Conservation (phyloP, 75 land plant genomes). For the Pseudotsuga menziesii region DNA sequence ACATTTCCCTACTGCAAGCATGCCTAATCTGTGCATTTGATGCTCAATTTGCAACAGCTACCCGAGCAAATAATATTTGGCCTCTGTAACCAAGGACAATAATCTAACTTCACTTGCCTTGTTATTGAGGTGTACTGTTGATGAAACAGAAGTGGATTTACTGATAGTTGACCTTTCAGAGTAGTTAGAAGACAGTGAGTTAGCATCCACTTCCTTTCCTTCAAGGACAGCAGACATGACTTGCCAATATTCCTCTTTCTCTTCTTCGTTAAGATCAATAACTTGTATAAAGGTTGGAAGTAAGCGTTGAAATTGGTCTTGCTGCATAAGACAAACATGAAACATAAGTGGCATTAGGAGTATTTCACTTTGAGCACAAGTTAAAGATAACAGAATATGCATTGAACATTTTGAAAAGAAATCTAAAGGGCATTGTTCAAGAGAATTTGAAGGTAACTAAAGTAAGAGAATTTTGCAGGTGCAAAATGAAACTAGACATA, state of each 20-base stretch:
- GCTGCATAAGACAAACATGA: constrained; percentile 34
- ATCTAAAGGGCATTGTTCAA: too few relatives aligned
- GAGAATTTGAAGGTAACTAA: too few relatives aligned
- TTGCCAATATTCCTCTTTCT: constrained; percentile 72
- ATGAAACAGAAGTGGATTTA: constrained; percentile 6
- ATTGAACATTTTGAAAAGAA: too few relatives aligned
- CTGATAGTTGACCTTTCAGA: constrained; percentile 14
- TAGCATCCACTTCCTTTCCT: constrained; percentile 50
- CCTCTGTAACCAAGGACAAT: too few relatives aligned
- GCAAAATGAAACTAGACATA: too few relatives aligned
- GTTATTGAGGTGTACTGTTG: constrained; percentile 56
- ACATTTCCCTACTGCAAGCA: background rate
- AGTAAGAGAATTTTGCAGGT: too few relatives aligned
- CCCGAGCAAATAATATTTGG: background rate
- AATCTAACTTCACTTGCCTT: constrained; percentile 43
- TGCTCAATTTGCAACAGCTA: background rate
- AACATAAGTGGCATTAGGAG: background rate
- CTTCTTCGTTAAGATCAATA: constrained; percentile 66
- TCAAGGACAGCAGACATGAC: constrained; percentile 74
- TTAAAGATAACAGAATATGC: too few relatives aligned
- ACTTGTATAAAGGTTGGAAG: constrained; percentile 90
- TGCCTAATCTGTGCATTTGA: background rate
- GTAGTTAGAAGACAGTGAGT: constrained; percentile 9
- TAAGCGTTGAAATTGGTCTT: constrained; percentile 86
- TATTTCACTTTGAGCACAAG: too few relatives aligned